A percentile compares a stretch with the other conserved stretches of the same genome.
Evolutionary conservation across 2,329 filamentous ascomycete genomes (phyloP).

Genomic region (Paecilomyces niveus): DNA sequence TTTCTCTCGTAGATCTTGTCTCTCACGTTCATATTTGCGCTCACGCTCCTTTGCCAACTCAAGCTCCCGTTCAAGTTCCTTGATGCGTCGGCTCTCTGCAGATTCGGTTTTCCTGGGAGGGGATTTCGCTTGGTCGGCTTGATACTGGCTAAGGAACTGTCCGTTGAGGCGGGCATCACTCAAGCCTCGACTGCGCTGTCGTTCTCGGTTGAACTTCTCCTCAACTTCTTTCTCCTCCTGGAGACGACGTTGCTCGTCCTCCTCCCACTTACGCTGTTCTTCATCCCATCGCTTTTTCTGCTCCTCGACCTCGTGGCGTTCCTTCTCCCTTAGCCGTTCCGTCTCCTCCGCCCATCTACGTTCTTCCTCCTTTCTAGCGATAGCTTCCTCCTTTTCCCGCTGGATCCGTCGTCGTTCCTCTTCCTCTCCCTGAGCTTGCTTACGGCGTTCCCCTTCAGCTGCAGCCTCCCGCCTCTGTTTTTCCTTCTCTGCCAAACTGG

Average conservation of each 20-base stretch:
- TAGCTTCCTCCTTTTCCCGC: constrained; percentile 44
- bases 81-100: constrained; percentile 61
- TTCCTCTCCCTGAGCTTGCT: constrained; percentile 48
- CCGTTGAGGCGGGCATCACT: constrained; percentile 67
- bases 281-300: constrained; percentile 44
- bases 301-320: constrained; percentile 37
- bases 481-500: constrained; percentile 78
- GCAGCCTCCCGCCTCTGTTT: constrained; percentile 53
- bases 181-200: constrained; percentile 51
- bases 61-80: constrained; percentile 69
- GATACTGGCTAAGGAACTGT: constrained; percentile 82
- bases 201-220: constrained; percentile 59
- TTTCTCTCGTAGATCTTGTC: constrained; percentile 41
- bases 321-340: constrained; percentile 44
- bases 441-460: constrained; percentile 47
- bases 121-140: constrained; percentile 53
- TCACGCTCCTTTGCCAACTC: constrained; percentile 62
- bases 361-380: constrained; percentile 39
- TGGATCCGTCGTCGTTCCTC: constrained; percentile 38
- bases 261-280: constrained; percentile 61
- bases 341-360: constrained; percentile 43
- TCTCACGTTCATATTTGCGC: constrained; percentile 55
- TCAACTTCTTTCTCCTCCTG: constrained; percentile 69
- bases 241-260: constrained; percentile 65
- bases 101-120: constrained; percentile 18